phyloP scores from a whole-genome alignment of 305 asterid genomes.

The Fraxinus xanthoxyloides region DNA sequence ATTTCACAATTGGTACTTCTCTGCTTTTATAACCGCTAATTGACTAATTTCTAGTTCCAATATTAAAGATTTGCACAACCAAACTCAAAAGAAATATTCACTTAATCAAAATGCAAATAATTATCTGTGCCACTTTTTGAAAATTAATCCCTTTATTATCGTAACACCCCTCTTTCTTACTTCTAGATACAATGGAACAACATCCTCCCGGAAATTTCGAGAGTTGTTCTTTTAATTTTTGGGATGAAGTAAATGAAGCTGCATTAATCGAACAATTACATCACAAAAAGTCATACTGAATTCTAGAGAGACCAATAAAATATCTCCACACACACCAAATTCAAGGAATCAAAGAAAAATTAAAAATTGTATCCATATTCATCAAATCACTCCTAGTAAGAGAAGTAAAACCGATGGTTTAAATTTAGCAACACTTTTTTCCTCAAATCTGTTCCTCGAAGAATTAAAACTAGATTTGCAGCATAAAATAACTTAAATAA shows the following conservation, averaged over 20 bases:
- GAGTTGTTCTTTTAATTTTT: too few relatives aligned
- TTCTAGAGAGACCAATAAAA: not conserved
- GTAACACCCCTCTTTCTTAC: not conserved
- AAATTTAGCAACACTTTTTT: not conserved
- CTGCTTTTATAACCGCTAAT: not conserved
- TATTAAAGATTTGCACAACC: not conserved
- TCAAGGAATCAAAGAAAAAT: not conserved
- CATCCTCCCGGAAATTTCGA: not conserved
- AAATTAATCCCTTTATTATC: not conserved
- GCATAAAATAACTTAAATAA: conserved; percentile 10
- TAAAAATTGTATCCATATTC: not conserved
- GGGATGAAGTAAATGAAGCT: not conserved
- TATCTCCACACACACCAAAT: not conserved
- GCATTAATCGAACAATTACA: not conserved
- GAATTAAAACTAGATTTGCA: not conserved
- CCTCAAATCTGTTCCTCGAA: not conserved
- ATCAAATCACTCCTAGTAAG: not conserved
- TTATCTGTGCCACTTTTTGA: not conserved
- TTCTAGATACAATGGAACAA: not conserved
- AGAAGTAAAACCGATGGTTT: not conserved
- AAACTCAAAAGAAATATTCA: not conserved
- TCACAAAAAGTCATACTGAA: not conserved
- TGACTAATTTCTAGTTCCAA: not conserved
- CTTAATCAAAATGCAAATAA: not conserved
- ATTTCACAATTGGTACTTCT: not conserved